phyloP scores from a whole-genome alignment of 2,329 filamentous ascomycete genomes.

The Sporothrix brasiliensis region DNA sequence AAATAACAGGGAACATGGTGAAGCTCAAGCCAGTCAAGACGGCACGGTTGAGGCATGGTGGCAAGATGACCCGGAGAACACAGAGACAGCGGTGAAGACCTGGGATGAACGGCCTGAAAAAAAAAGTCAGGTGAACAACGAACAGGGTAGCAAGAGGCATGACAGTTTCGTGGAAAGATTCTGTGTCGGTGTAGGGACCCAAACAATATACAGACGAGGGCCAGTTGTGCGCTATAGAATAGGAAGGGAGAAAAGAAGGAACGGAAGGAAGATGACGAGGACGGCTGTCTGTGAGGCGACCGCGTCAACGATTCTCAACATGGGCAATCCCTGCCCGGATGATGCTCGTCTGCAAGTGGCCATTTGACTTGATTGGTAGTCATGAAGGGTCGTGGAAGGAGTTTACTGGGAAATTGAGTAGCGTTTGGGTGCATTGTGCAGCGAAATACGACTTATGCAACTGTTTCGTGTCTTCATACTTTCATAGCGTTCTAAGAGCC shows the following conservation, averaged over 20 bases:
- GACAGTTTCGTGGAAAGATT: not conserved
- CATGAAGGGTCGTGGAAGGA: not conserved
- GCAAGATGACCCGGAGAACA: not conserved
- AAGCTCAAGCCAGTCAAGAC: not conserved
- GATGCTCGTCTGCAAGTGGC: not conserved
- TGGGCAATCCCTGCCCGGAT: not conserved
- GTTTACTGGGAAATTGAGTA: not conserved
- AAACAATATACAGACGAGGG: not conserved
- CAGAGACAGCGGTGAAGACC: not conserved
- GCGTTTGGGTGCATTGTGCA: not conserved
- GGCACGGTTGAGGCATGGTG: not conserved
- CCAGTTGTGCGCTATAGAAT: not conserved
- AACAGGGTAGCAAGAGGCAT: not conserved
- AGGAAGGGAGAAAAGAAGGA: not conserved
- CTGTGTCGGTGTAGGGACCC: not conserved
- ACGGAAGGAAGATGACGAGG: not conserved
- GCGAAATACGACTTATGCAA: not conserved
- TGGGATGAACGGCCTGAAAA: not conserved
- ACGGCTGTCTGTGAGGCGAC: not conserved
- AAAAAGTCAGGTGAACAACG: not conserved
- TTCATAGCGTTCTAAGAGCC: not conserved
- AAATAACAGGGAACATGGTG: not conserved
- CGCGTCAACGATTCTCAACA: not conserved
- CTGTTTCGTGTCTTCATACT: not conserved
- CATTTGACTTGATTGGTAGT: not conserved